Base-by-base conservation (phyloP, 192 early-diverging fungal species). In the Coemansia pectinata region DNA sequence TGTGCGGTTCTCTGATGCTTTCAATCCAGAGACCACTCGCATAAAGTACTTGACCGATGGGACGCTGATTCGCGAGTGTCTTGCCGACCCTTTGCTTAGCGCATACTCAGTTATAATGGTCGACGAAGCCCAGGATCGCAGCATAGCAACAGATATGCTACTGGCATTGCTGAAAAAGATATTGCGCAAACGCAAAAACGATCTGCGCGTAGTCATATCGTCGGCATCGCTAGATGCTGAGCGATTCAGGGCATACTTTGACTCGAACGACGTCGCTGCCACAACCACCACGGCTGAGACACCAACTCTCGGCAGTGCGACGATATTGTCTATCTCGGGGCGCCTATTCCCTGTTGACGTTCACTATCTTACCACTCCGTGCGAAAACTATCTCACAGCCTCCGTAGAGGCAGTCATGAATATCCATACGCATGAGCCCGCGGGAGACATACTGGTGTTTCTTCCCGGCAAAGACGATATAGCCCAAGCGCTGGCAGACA, bases 31-130 rank as follows among this genome's bases (percentile, higher is more conserved):
- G 59, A 93, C 92, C 8, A 89, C 86, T 53, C 95, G 97, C 62
- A 86, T 99, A 47, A 99, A 96, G 72, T 97, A 95, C 79, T 92
- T 99, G 94, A 97, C 97, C 9, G 95, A 97, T 70, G 95, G 95
- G 85, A 93, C 95, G 86, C 70, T 99, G 41, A 83, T 98, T 34
- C 87, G 95, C 72, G 97, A 99, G 72, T 93, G 92, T 71, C 77
- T 98, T 44, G 85, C 94, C 2, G 97, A 99, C 66, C 87, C 93
- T 0, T 72, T 87, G 41, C 88, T 99, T 64, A 85, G 79, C 29
- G 86, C 89, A 19, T 99, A 99, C 84, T 92, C 94, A 8, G 91
- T 95, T 4, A 84, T 99, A 25, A 88, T 99, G 69, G 85, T 99
- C 57, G 97, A 99, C 65, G 95, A 98, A 74, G 95, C 95, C 21